Evolutionary conservation across 768 basidiomycete species (phyloP).

Genomic region (Pulveroboletus sp.): DNA sequence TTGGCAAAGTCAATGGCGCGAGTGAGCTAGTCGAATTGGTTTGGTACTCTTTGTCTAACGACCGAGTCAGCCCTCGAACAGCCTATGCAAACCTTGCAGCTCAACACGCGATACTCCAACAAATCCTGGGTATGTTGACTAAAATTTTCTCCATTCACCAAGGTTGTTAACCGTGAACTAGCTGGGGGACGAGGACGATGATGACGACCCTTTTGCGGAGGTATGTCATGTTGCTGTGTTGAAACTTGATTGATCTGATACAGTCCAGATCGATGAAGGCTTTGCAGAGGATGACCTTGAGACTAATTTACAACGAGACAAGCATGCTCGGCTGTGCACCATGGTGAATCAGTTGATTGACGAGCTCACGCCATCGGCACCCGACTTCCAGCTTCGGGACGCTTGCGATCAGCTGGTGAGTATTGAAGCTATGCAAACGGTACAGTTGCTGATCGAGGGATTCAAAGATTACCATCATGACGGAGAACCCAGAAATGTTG

Average conservation of each 20-base stretch:
- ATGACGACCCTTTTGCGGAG: slow-evolving; percentile 96
- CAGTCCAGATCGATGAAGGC: slow-evolving; percentile 79
- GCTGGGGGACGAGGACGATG: slow-evolving; percentile 82
- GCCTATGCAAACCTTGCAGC: slow-evolving; percentile 70
- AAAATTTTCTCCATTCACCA: not conserved
- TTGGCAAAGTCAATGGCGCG: slow-evolving; percentile 70
- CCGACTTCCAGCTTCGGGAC: slow-evolving; percentile 79
- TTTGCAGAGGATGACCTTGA: slow-evolving; percentile 91
- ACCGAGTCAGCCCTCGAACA: slow-evolving; percentile 49
- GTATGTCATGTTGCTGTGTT: slow-evolving; percentile 34
- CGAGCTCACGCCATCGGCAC: slow-evolving; percentile 75
- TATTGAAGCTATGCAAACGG: slow-evolving; percentile 1
- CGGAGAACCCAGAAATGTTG: slow-evolving; percentile 83
- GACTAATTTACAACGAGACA: slow-evolving; percentile 89
- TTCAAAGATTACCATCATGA: slow-evolving; percentile 68
- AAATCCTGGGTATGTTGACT: slow-evolving; percentile 72
- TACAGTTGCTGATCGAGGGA: not conserved
- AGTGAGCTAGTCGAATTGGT: slow-evolving; percentile 44
- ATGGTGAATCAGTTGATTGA: slow-evolving; percentile 85
- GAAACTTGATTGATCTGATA: slow-evolving; percentile 3
- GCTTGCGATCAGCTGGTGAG: slow-evolving; percentile 86
- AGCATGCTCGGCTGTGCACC: slow-evolving; percentile 82
- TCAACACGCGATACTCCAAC: slow-evolving; percentile 84
- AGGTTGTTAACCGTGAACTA: slow-evolving; percentile 24
- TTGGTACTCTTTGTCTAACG: not conserved